Evolutionary conservation across 139 green algal genomes (phyloP), one percentile per base, ranked within the genome.

Genomic region (Mesotaenium endlicherianum): DNA sequence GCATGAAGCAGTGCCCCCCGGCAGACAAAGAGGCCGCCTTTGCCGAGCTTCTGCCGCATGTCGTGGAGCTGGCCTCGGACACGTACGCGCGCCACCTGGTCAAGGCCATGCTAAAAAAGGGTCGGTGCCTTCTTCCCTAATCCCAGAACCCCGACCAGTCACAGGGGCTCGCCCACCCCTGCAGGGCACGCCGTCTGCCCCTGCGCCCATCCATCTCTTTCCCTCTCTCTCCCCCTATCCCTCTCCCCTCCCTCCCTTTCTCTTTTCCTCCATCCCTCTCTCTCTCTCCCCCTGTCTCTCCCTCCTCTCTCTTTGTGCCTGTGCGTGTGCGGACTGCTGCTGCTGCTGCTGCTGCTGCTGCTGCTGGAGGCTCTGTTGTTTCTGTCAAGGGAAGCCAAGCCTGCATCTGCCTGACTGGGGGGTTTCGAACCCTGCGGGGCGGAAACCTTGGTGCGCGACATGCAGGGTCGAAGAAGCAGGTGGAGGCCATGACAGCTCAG

Each of bases 51-150:
- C 53, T 36, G 74, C 76, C 88, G 41, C 70, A 91, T 55, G 14
- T 80, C 20, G 4, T 80, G 14, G 64, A 84, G 44, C 55, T 91
- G 42, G 78, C 88, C 0, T 72, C 81, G 38, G 86, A 86, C n/a
- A 43, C 77, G 1, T 90, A 91, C 78, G 88, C 58, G 0, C 87
- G 90, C 81, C 89, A 90, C 76, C 26, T 91, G 14, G 82, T 91
- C n/a, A 81, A 81, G n/a, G 77, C 78, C 39, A 80, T 91, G 70
- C 59, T 90, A 38, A 81, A 89, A 20, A 79, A 89, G 40, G 77
- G 77, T 85, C 14, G 16, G 38, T 59, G 50, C 11, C 42, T 69
- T n/a, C 70, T 67, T 31, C 26, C 26, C 53, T 26, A 64, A 20
- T 64, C 26, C 26, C 26, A 26, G 53, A 20, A 64, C 20, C 26